Evolutionary conservation across 1,139 yeast genomes (phyloP).

Genomic region (Yamadazyma diddensiae): DNA sequence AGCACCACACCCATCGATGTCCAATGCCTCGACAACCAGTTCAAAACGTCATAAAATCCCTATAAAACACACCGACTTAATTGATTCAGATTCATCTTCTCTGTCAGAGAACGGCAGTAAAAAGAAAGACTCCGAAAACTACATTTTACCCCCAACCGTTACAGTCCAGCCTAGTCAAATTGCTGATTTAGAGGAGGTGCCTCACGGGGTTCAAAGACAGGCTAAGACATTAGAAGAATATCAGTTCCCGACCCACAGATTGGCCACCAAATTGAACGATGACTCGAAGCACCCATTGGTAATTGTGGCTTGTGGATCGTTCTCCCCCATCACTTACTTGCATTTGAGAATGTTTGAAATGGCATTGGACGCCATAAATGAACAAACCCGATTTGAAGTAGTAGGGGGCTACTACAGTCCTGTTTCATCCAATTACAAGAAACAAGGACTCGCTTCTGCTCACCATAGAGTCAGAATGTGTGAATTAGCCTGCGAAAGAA

Average conservation of each 20-base stretch:
- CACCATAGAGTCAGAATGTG: slow-evolving; percentile 95
- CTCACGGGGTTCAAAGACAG: slow-evolving; percentile 88
- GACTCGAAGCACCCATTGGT: slow-evolving; percentile 84
- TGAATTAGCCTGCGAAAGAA: slow-evolving; percentile 95
- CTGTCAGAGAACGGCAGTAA: not conserved
- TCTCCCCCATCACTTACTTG: slow-evolving; percentile 90
- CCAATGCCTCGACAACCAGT: slow-evolving; percentile 9
- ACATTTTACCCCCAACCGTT: slow-evolving; percentile 39
- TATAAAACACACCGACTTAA: slow-evolving; percentile 39
- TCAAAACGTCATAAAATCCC: slow-evolving; percentile 34
- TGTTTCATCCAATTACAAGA: slow-evolving; percentile 88
- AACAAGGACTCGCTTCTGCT: slow-evolving; percentile 88
- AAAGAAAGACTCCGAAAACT: not conserved
- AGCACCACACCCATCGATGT: slow-evolving; percentile 47
- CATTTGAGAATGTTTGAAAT: slow-evolving; percentile 97
- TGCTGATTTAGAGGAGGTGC: slow-evolving; percentile 95
- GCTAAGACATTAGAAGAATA: slow-evolving; percentile 67
- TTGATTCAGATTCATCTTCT: slow-evolving; percentile 22
- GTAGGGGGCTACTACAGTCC: slow-evolving; percentile 98
- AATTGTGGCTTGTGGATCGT: slow-evolving; percentile 95
- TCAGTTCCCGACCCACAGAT: slow-evolving; percentile 80
- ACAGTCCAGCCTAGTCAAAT: slow-evolving; percentile 65
- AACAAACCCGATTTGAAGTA: slow-evolving; percentile 90
- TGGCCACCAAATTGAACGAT: slow-evolving; percentile 69
- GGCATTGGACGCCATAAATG: slow-evolving; percentile 94